phyloP scores from a whole-genome alignment of 495 filamentous ascomycete species.

The Penicillium crystallinum region DNA sequence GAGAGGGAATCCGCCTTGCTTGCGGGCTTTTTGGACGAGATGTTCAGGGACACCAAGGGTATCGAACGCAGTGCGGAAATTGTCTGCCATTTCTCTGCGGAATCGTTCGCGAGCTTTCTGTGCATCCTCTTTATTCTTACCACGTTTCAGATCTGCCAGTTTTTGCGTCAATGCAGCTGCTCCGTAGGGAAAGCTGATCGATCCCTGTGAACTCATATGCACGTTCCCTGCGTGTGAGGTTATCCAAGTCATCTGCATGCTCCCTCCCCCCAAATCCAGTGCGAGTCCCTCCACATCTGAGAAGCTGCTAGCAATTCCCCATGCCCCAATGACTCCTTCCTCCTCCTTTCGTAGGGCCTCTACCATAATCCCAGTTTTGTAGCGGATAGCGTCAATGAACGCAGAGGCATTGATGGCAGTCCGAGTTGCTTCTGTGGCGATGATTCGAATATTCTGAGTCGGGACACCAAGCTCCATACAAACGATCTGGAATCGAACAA shows the following conservation, averaged over 20 bases:
- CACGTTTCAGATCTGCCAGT: conserved; percentile 46
- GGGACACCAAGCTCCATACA: conserved; percentile 67
- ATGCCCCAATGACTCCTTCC: conserved; percentile 77
- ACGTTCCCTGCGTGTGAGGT: conserved; percentile 50
- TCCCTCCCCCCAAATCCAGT: conserved; percentile 87
- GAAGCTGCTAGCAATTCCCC: conserved; percentile 78
- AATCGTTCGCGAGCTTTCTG: conserved; percentile 34
- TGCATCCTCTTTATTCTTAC: conserved; percentile 25
- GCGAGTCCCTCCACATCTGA: conserved; percentile 63
- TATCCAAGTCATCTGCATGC: conserved; percentile 86
- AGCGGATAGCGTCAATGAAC: conserved; percentile 59
- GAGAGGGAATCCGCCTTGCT: conserved; percentile 58
- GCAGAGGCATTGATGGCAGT: conserved; percentile 67
- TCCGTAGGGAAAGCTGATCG: conserved; percentile 71
- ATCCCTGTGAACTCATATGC: conserved; percentile 42
- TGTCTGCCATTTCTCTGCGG: conserved; percentile 50
- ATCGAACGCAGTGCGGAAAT: conserved; percentile 58
- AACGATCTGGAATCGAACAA: conserved; percentile 68
- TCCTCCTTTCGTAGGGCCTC: conserved; percentile 70
- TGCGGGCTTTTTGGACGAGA: conserved; percentile 37
- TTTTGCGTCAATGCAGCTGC: conserved; percentile 70
- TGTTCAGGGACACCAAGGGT: conserved; percentile 51
- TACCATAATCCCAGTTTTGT: conserved; percentile 58
- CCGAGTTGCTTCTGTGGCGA: conserved; percentile 87
- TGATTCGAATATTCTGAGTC: conserved; percentile 56